Conservation (phyloP, 2,329 filamentous ascomycete species). For the Apiospora sp. region DNA sequence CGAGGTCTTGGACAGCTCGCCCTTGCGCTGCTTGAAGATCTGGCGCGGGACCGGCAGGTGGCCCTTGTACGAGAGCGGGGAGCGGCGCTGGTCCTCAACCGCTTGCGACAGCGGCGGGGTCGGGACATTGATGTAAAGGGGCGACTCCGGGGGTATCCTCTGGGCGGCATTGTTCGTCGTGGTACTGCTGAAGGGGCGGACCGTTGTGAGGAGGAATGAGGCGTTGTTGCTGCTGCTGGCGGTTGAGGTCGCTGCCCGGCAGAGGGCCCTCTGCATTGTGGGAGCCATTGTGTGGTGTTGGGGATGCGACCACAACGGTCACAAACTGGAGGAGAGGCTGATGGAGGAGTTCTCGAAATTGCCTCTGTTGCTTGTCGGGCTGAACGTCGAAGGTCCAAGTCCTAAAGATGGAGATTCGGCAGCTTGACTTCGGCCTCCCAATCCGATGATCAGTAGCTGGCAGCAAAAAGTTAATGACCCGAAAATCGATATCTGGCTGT, state of each 20-base stretch:
- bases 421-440: neutral
- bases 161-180: constrained; percentile 44
- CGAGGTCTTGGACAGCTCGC: constrained; percentile 64
- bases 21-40: constrained; percentile 70
- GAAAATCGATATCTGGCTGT: constrained; percentile 21
- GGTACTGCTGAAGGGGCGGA: constrained; percentile 56
- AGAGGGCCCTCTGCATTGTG: constrained; percentile 5
- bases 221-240: constrained; percentile 25
- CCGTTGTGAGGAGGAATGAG: constrained; percentile 33
- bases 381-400: neutral
- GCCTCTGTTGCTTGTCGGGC: neutral
- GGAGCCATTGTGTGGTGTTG: neutral
- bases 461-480: constrained; percentile 17
- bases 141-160: constrained; percentile 82
- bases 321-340: neutral
- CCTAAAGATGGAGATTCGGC: neutral
- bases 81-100: constrained; percentile 47
- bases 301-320: constrained; percentile 2
- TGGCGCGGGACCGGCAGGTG: constrained; percentile 83
- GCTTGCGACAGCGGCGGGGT: constrained; percentile 74
- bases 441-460: neutral
- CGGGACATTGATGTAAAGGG: constrained; percentile 85
- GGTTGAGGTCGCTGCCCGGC: constrained; percentile 35
- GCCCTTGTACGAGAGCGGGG: constrained; percentile 67
- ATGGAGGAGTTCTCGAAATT: neutral